Percentiles rank a stretch among this genome's conserved stretches.
Conservation (phyloP, 2,329 filamentous ascomycete species). For the Penicillium psychrosexuale region DNA sequence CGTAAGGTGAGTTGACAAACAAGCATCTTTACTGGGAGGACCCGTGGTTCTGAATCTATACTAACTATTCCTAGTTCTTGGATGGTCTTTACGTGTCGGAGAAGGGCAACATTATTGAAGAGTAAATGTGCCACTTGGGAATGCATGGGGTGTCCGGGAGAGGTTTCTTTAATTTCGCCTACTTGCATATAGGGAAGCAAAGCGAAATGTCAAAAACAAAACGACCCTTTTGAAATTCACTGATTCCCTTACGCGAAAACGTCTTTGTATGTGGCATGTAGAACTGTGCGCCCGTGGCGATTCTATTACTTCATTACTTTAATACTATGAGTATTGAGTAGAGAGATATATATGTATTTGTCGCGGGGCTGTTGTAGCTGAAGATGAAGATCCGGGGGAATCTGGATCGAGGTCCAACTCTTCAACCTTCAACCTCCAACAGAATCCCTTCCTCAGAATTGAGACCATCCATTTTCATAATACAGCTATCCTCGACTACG, state of each 20-base stretch:
- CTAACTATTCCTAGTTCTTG: conserved; percentile 68
- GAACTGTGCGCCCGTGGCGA: conserved; percentile 18
- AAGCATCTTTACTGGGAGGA: neutral
- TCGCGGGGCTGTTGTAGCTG: neutral
- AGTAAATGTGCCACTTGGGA: conserved; percentile 39
- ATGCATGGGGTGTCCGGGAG: conserved; percentile 38
- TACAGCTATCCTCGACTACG: neutral
- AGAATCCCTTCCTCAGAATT: neutral
- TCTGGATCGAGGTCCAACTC: neutral
- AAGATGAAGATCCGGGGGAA: neutral
- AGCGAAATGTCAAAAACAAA: conserved; percentile 39
- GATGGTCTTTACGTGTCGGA: conserved; percentile 99
- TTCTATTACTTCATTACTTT: conserved; percentile 3
- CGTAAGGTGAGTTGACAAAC: conserved; percentile 68
- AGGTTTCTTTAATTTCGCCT: conserved; percentile 40
- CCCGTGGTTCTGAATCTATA: neutral
- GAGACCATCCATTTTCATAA: neutral
- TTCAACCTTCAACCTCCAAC: neutral
- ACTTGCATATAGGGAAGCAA: conserved; percentile 42
- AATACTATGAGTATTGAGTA: neutral
- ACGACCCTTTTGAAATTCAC: conserved; percentile 29
- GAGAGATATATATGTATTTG: neutral
- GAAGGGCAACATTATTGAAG: conserved; percentile 86
- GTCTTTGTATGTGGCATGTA: conserved; percentile 32
- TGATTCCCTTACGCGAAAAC: conserved; percentile 22